phyloP scores from a whole-genome alignment of 305 asterid species.

The Petunia hybrid region DNA sequence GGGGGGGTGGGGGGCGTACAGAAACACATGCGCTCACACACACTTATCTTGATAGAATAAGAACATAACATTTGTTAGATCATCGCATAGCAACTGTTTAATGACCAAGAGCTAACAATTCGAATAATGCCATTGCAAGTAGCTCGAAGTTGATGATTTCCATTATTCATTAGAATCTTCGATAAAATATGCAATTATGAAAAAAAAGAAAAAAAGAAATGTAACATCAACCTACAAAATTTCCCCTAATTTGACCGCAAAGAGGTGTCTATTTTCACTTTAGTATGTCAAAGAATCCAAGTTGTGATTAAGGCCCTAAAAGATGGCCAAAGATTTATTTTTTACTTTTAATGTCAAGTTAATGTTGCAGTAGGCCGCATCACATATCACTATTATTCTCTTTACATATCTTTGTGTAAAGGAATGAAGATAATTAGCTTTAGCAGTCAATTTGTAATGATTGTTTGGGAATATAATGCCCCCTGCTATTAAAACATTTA shows the following conservation, averaged over 20 bases:
- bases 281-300: not conserved
- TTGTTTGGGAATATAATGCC: slow-evolving; percentile 32
- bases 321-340: slow-evolving; percentile 12
- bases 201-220: no score
- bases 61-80: no score
- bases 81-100: no score
- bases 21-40: no score
- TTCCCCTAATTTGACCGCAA: not conserved
- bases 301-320: slow-evolving; percentile 21
- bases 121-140: no score
- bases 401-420: slow-evolving; percentile 16
- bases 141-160: no score
- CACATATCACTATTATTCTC: slow-evolving; percentile 33
- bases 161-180: no score
- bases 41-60: no score
- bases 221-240: not conserved
- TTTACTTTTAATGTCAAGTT: slow-evolving; percentile 26
- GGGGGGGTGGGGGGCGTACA: no score
- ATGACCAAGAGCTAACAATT: no score
- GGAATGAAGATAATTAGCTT: slow-evolving; percentile 32
- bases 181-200: no score
- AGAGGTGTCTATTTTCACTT: slow-evolving; percentile 2
- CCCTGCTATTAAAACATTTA: not conserved
- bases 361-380: slow-evolving; percentile 47
- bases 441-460: slow-evolving; percentile 42